Base-by-base conservation (phyloP, 176 grass and related monocot genomes). In the Rhynchospora pubera region DNA sequence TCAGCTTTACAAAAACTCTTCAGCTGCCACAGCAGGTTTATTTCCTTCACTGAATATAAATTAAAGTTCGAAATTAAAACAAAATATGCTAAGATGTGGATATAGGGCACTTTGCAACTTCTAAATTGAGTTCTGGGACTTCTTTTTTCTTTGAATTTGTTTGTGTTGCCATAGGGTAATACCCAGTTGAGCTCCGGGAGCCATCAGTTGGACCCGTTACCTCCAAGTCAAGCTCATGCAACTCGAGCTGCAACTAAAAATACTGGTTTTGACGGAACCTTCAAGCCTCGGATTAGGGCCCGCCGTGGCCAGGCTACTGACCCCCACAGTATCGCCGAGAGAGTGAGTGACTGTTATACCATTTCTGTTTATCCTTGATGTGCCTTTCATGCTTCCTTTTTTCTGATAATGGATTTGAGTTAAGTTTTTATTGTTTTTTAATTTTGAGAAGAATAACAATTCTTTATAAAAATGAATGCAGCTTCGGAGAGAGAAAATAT, bases 261-360 rank as follows among this genome's bases (percentile, higher is more conserved):
- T 63, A 4, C n/a, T 51, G 60, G 79, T 63, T 65, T 81, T 81
- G 79, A 65, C 50, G 59, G 60, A 34, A 62, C 79, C 43, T 81
- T 81, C 32, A 96, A 96, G 57, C 93, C 88, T 69, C 86, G 88
- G 5, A 79, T 63, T 69, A 89, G 90, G 65, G 93, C 90, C 39
- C 90, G 93, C 22, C 86, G 88, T 19, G 90, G 93, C 57, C 90
- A 96, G 44, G 88, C 93, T 47, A 96, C 90, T 83, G 93, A 96
- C 63, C 93, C 93, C 79, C 93, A 93, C 75, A 96, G 93, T 70
- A 96, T 96, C 84, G 93, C 90, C 81, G 93, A 96, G 78, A 85
- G 90, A 78, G 93, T 93, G 26, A 79, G 88, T 83, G 80, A 18
- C n/a, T 79, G 56, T 62, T 63, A 42, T 9, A 76, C 16, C 10